phyloP scores from a whole-genome alignment of 129 eudicot species.

The Apium graveolens region DNA sequence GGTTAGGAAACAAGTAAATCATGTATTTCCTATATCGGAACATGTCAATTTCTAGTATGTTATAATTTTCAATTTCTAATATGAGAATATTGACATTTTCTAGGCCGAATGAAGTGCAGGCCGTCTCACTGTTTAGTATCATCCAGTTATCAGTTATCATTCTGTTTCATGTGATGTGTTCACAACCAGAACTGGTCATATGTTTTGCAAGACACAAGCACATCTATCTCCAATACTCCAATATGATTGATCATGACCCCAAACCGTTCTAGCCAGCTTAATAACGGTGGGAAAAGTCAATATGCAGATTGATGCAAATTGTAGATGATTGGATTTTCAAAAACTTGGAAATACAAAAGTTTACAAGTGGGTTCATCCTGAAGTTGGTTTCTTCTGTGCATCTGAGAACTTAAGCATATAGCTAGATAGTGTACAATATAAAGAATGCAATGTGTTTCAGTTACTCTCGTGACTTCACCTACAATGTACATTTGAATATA shows the following conservation, averaged over 20 bases:
- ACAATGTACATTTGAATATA: neutral
- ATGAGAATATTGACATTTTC: neutral
- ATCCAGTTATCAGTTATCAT: neutral
- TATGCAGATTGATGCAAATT: neutral
- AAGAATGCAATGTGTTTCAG: neutral
- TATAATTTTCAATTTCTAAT: neutral
- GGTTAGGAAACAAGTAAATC: neutral
- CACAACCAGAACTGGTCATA: neutral
- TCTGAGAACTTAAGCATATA: neutral
- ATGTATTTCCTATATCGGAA: neutral
- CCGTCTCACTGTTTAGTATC: neutral
- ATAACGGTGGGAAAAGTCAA: neutral
- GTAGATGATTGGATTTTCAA: neutral
- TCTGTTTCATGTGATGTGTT: neutral
- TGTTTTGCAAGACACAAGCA: neutral
- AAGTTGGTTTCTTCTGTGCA: neutral
- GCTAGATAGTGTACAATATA: neutral
- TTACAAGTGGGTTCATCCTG: neutral
- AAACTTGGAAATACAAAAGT: neutral
- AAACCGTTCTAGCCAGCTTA: neutral
- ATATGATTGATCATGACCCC: neutral
- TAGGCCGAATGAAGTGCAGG: constrained; percentile 7
- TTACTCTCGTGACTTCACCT: neutral
- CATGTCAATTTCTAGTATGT: neutral
- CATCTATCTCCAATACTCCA: neutral